A percentile compares a stretch with the other conserved stretches of the same genome.
These are phyloP conservation scores for Polygonum maritimum DNA, from an alignment of 148 eudicot species.

Conservation along the genomic window DNA sequence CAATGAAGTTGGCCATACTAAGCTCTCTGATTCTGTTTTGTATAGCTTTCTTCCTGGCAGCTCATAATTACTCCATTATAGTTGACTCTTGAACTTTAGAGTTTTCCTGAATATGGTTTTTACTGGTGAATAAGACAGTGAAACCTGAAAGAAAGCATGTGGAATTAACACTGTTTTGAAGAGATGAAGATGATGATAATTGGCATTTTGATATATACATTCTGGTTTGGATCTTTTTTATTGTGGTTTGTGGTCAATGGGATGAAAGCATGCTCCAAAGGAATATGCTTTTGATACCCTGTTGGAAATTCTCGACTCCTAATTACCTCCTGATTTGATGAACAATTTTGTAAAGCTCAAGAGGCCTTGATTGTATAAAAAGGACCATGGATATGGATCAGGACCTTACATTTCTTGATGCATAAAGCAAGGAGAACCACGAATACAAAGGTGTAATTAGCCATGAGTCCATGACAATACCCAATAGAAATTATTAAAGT, in stretches of 20 bases:
- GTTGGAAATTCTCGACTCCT: neutral
- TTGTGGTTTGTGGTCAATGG: no score
- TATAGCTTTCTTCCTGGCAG: constrained; percentile 8
- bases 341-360: no score
- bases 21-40: constrained; percentile 10
- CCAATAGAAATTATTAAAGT: neutral
- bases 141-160: neutral
- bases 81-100: neutral
- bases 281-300: neutral
- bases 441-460: no score
- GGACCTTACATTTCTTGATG: no score
- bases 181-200: neutral
- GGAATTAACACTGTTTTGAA: neutral
- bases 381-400: no score
- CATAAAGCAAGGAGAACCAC: no score
- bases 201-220: neutral
- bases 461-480: no score
- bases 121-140: neutral
- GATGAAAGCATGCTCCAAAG: neutral
- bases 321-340: no score
- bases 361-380: no score
- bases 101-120: neutral
- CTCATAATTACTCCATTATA: neutral
- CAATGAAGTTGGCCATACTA: constrained; percentile 3
- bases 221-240: no score